Conservation (phyloP, 2,329 filamentous ascomycete species). For the Beauveria scarabaeidicola region DNA sequence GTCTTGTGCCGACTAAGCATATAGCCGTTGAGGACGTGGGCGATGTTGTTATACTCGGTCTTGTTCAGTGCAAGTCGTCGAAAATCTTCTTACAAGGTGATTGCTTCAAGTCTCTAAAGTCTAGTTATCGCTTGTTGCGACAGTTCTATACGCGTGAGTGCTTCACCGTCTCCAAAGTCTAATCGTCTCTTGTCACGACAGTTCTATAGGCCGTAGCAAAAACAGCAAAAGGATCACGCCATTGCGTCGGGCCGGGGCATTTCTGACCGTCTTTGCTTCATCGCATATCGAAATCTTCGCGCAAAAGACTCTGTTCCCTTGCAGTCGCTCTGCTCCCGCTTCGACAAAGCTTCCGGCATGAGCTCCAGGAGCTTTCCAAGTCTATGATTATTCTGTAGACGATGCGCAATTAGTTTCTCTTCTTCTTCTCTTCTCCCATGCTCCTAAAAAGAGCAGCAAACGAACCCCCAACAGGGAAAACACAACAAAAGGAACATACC, state of each 20-base stretch:
- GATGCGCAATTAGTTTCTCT: background rate
- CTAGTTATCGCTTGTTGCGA: too few relatives aligned
- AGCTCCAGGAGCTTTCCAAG: conserved; percentile 58
- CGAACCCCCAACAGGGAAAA: background rate
- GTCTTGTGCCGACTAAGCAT: background rate
- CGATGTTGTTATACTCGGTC: too few relatives aligned
- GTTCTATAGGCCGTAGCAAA: too few relatives aligned
- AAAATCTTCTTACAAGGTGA: too few relatives aligned
- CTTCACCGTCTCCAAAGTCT: too few relatives aligned
- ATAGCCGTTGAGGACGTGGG: background rate
- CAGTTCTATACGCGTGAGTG: too few relatives aligned
- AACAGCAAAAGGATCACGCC: background rate
- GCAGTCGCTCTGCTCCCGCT: conserved; percentile 46
- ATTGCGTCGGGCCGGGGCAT: background rate
- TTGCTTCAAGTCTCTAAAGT: too few relatives aligned
- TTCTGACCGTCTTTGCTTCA: conserved; percentile 27
- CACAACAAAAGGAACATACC: conserved; percentile 31
- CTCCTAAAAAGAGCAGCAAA: too few relatives aligned
- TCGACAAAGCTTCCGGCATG: conserved; percentile 49
- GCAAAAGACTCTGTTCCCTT: conserved; percentile 43
- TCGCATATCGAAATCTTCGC: conserved; percentile 40
- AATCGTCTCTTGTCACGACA: too few relatives aligned
- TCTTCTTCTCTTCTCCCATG: too few relatives aligned
- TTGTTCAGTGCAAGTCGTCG: too few relatives aligned
- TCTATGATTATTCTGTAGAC: conserved; percentile 47